Base-by-base conservation (phyloP, 1,284 basidiomycete genomes). In the Leucoagaricus sp. region DNA sequence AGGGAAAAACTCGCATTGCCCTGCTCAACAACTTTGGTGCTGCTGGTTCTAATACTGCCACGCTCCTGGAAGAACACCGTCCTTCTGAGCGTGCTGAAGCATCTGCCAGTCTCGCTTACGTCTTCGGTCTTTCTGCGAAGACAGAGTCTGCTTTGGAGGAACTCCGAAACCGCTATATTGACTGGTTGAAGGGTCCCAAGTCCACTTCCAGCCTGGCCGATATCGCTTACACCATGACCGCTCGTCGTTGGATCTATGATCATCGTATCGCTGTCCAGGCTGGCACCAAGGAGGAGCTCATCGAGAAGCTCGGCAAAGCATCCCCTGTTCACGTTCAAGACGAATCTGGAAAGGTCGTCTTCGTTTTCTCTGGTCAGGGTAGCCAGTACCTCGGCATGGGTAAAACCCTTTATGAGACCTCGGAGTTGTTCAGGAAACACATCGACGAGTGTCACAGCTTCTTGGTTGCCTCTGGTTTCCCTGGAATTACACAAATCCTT, bases 21-120 rank as follows among this genome's bases (percentile, higher is more conserved):
- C 62, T 89, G 17, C 71, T 90, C 48, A 89, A 87, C 62, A 91
- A 89, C 63, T 91, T 89, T 61, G 88, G 88, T 17, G 87, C 87
- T 0, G 77, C 87, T 19, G 88, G 88, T 0, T 88, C 87, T 9
- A 91, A 90, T 58, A 77, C 78, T 1, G 81, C 85, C 0, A 62
- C 87, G 12, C 53, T 90, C 5, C 63, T 90, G 1, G 84, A 89
- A 61, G 87, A 89, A 57, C 65, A 25, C 46, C 55, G 17, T n/a
- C 4, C n/a, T 49, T 44, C 49, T 49, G 31, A 38, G 3, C 23
- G 36, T 12, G 29, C 49, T 12, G 53, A 52, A 25, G 26, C 49
- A 31, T 29, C 29, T 10, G 23, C 19, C 6, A 17, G 28, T 21
- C 64, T 38, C 69, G 48, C 55, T 7, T 50, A 78, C 46, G 69